phyloP scores from a whole-genome alignment of 192 early-diverging fungal species.

The Podila epicladia region DNA sequence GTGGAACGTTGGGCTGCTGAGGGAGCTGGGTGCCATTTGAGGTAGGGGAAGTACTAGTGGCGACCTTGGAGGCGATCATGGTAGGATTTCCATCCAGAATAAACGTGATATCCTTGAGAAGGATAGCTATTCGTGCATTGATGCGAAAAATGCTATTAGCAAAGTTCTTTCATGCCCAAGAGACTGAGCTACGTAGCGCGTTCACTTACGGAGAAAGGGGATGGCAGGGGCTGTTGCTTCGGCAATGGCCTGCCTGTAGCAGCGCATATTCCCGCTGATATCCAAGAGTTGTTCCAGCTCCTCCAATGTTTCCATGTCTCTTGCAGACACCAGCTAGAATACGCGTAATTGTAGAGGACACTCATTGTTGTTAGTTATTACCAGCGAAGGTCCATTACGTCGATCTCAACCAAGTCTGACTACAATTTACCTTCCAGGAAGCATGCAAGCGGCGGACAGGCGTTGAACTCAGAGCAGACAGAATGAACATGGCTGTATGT shows the following conservation, averaged over 20 bases:
- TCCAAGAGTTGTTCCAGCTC: conserved; percentile 70
- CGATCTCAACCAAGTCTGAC: neutral
- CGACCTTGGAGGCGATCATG: conserved; percentile 19
- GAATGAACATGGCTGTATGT: conserved; percentile 72
- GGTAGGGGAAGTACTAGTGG: neutral
- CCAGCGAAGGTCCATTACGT: too few relatives aligned
- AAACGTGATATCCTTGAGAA: conserved; percentile 81
- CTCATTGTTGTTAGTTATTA: neutral
- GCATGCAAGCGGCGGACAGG: conserved; percentile 65
- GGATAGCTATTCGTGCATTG: conserved; percentile 46
- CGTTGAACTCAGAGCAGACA: conserved; percentile 64
- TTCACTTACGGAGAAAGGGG: conserved; percentile 67
- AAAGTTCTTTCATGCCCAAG: neutral
- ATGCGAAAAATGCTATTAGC: neutral
- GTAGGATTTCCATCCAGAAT: conserved; percentile 77
- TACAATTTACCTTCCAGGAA: conserved; percentile 58
- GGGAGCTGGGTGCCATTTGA: neutral
- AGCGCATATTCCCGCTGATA: conserved; percentile 70
- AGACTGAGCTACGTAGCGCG: neutral
- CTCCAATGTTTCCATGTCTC: conserved; percentile 54
- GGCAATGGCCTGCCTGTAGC: conserved; percentile 65
- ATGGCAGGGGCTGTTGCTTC: conserved; percentile 57
- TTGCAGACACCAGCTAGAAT: conserved; percentile 50
- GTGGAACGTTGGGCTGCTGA: neutral
- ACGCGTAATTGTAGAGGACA: neutral